A percentile compares a stretch with the other conserved stretches of the same genome.
Conservation (phyloP, 441 rosid species). For the Pelargonium exstipulatum region DNA sequence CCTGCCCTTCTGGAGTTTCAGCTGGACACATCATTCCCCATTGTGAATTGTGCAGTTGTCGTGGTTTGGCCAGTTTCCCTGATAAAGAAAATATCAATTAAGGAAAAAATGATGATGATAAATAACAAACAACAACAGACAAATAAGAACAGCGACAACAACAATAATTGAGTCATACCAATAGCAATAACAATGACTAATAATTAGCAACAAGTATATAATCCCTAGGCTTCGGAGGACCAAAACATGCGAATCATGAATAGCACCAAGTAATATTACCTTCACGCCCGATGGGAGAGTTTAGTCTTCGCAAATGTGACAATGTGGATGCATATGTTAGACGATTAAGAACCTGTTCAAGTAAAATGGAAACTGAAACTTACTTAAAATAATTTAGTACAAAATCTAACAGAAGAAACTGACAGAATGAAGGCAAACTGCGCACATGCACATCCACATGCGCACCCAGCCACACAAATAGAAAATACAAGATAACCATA, state of each 20-base stretch:
- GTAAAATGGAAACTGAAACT: background rate
- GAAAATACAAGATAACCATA: constrained; percentile 4
- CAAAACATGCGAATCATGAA: background rate
- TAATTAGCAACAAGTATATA: background rate
- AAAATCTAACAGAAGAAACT: background rate
- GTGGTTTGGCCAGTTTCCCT: constrained; percentile 98
- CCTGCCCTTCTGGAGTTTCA: constrained; percentile 99
- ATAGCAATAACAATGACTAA: no score
- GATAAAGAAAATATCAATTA: constrained; percentile 20
- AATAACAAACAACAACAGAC: background rate
- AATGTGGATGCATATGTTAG: constrained; percentile 94
- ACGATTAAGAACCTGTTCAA: constrained; percentile 78
- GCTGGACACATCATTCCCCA: constrained; percentile 99
- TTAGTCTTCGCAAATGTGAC: constrained; percentile 90
- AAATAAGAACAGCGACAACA: no score
- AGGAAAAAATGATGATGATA: constrained; percentile 3
- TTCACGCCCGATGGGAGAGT: constrained; percentile 98
- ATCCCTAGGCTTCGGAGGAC: background rate
- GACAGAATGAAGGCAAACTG: background rate
- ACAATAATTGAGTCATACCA: no score
- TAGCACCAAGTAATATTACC: constrained; percentile 36
- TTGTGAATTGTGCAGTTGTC: constrained; percentile 96
- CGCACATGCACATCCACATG: background rate
- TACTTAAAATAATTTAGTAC: background rate
- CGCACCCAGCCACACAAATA: background rate